These are phyloP conservation scores for Stephania japonica DNA, from an alignment of 164 flowering plant species.

Conservation along the genomic window DNA sequence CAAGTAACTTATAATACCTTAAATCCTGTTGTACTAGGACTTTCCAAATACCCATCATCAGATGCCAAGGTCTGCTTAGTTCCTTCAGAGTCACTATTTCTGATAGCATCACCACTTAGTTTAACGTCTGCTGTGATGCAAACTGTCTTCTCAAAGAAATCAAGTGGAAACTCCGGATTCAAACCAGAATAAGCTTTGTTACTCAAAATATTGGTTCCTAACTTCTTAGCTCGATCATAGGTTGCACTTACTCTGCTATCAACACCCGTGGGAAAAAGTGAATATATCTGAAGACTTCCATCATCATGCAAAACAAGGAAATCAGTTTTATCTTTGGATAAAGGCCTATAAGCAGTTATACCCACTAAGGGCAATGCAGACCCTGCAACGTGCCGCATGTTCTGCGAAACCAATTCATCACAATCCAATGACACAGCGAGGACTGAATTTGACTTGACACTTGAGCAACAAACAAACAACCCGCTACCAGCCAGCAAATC, in stretches of 20 bases:
- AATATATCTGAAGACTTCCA: slow-evolving; percentile 96
- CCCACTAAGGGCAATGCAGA: slow-evolving; percentile 83
- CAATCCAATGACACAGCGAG: slow-evolving; percentile 52
- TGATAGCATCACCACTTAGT: slow-evolving; percentile 83
- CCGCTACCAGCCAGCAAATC: slow-evolving; percentile 81
- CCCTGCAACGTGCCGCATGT: slow-evolving; percentile 63
- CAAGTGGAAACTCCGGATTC: slow-evolving; percentile 97
- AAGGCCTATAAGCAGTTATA: slow-evolving; percentile 80
- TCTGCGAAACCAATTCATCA: slow-evolving; percentile 67
- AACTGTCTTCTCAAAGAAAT: slow-evolving; percentile 93
- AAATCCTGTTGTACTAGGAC: slow-evolving; percentile 75
- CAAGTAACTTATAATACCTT: slow-evolving; percentile 48
- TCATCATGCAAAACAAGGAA: slow-evolving; percentile 91
- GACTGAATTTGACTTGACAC: slow-evolving; percentile 63
- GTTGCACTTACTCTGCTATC: slow-evolving; percentile 44
- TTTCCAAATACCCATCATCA: slow-evolving; percentile 92
- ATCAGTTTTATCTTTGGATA: slow-evolving; percentile 86
- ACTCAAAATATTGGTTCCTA: slow-evolving; percentile 78
- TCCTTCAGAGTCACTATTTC: slow-evolving; percentile 90
- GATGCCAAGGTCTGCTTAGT: slow-evolving; percentile 87
- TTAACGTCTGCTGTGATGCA: slow-evolving; percentile 95
- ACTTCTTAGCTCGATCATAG: slow-evolving; percentile 76
- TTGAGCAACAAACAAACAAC: slow-evolving; percentile 80
- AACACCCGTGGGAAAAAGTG: slow-evolving; percentile 54
- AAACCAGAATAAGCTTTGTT: slow-evolving; percentile 67